Evolutionary conservation across 2,329 filamentous ascomycete genomes (phyloP).

Genomic region (Aspergillus sp.): DNA sequence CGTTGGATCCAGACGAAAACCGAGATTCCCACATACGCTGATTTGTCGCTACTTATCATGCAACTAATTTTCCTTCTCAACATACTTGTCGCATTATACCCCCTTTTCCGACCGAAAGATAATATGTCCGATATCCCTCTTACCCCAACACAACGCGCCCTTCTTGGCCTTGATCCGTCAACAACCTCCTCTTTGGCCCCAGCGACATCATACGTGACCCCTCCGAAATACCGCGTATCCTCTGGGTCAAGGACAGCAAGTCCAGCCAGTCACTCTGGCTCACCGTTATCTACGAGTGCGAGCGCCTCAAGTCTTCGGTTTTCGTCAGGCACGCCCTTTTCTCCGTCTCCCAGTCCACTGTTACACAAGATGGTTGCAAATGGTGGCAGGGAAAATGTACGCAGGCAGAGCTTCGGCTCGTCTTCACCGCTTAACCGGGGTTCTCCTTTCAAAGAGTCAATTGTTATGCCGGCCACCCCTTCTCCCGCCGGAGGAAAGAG

Average conservation of each 20-base stretch:
- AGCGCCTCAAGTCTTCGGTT: conserved; percentile 35
- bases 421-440: conserved; percentile 44
- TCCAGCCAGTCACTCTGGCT: conserved; percentile 38
- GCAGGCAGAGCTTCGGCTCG: conserved; percentile 55
- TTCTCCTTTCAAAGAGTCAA: conserved; percentile 33
- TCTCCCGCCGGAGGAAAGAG: conserved; percentile 66
- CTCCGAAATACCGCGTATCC: conserved; percentile 80
- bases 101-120: conserved; percentile 71
- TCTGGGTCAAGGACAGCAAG: conserved; percentile 58
- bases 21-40: conserved; percentile 40
- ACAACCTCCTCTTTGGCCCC: conserved; percentile 64
- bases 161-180: conserved; percentile 76
- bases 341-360: conserved; percentile 57
- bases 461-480: conserved; percentile 58
- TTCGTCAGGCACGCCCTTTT: conserved; percentile 52
- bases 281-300: conserved; percentile 39
- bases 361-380: conserved; percentile 66
- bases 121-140: conserved; percentile 85
- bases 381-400: conserved; percentile 38
- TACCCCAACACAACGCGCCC: conserved; percentile 80
- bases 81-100: conserved; percentile 68
- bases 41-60: conserved; percentile 54
- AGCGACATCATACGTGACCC: conserved; percentile 74
- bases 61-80: conserved; percentile 68
- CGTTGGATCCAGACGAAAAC: conserved; percentile 37